phyloP scores from a whole-genome alignment of 2,329 filamentous ascomycete species.

The Colletotrichum sp. region DNA sequence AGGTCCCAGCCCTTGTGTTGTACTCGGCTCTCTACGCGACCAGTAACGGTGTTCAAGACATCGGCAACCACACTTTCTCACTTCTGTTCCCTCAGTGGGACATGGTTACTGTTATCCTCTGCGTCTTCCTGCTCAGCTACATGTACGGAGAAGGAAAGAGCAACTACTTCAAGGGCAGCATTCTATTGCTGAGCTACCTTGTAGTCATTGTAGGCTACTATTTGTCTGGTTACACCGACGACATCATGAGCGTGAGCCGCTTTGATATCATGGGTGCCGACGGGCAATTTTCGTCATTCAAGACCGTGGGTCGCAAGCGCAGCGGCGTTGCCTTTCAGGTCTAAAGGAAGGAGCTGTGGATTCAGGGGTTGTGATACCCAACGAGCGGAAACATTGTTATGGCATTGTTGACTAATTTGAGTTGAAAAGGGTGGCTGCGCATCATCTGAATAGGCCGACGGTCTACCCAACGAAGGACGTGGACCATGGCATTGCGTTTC shows the following conservation, averaged over 20 bases:
- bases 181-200: constrained; percentile 89
- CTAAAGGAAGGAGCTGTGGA: not conserved
- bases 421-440: not conserved
- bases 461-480: not conserved
- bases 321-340: constrained; percentile 37
- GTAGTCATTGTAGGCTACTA: constrained; percentile 94
- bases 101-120: constrained; percentile 95
- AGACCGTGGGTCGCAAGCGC: constrained; percentile 55
- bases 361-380: not conserved
- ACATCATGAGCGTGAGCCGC: constrained; percentile 47
- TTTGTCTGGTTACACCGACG: constrained; percentile 67
- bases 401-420: not conserved
- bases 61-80: constrained; percentile 71
- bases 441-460: not conserved
- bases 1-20: constrained; percentile 90
- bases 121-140: constrained; percentile 94
- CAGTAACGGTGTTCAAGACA: constrained; percentile 39
- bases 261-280: constrained; percentile 59
- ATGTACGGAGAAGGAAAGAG: constrained; percentile 99
- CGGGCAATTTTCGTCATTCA: constrained; percentile 55
- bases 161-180: constrained; percentile 99
- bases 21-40: constrained; percentile 78
- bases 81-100: constrained; percentile 99
- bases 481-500: not conserved
- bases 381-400: not conserved